These are phyloP conservation scores for Pythium periplocum DNA, from an alignment of 352 stramenopile genomes.

Conservation along the genomic window DNA sequence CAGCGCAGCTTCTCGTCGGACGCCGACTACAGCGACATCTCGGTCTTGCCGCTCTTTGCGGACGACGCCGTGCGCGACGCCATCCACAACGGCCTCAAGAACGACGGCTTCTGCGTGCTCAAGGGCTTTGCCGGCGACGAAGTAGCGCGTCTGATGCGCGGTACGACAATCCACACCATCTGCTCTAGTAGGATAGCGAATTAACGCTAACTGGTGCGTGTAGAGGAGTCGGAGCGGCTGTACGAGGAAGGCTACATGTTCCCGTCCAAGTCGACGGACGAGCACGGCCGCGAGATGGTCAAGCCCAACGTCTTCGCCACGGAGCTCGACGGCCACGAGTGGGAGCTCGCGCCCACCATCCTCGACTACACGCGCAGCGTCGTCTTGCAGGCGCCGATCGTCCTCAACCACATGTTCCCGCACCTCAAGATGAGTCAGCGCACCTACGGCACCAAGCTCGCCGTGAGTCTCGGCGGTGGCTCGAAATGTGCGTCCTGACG, in stretches of 20 bases:
- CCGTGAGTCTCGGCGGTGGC: conserved; percentile 39
- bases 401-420: conserved; percentile 47
- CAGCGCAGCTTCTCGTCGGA: conserved; percentile 5
- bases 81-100: conserved; percentile 31
- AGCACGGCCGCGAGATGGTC: conserved; percentile 29
- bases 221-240: conserved; percentile 34
- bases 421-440: conserved; percentile 39
- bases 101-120: conserved; percentile 38
- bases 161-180: conserved; percentile 6
- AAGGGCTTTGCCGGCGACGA: conserved; percentile 31
- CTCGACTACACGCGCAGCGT: conserved; percentile 50
- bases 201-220: neutral
- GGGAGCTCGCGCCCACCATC: conserved; percentile 39
- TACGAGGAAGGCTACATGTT: conserved; percentile 49
- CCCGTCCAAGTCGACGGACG: conserved; percentile 42
- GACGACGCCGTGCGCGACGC: conserved; percentile 24
- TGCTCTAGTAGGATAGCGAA: conserved; percentile 1
- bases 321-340: conserved; percentile 42
- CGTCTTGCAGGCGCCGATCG: conserved; percentile 34
- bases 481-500: conserved; percentile 30
- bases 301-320: conserved; percentile 48
- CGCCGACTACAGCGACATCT: conserved; percentile 25
- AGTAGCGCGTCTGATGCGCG: conserved; percentile 33
- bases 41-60: conserved; percentile 38
- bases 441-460: conserved; percentile 43